Evolutionary conservation across 1,139 yeast genomes (phyloP).

Genomic region (Kodamaea sp.): DNA sequence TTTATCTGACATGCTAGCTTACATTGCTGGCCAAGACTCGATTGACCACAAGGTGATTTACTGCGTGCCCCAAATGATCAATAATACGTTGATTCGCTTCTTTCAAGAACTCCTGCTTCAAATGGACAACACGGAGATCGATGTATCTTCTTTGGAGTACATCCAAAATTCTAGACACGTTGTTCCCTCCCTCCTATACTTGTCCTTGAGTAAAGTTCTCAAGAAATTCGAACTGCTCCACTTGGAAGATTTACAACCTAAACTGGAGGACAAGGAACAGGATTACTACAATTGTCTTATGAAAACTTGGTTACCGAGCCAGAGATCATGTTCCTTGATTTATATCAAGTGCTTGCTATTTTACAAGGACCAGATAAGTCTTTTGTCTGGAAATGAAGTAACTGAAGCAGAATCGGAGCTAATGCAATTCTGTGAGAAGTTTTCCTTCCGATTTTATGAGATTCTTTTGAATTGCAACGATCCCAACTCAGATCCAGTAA

Average conservation of each 20-base stretch:
- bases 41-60: constrained; percentile 16
- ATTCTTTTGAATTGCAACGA: constrained; percentile 11
- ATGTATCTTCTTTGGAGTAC: neutral
- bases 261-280: constrained; percentile 7
- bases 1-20: constrained; percentile 19
- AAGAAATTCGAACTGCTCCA: constrained; percentile 7
- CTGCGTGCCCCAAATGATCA: constrained; percentile 22
- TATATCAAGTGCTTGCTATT: constrained; percentile 11
- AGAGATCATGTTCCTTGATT: constrained; percentile 11
- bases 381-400: constrained; percentile 3
- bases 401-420: constrained; percentile 19
- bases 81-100: constrained; percentile 12
- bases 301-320: constrained; percentile 10
- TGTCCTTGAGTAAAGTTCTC: constrained; percentile 13
- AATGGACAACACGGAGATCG: constrained; percentile 1
- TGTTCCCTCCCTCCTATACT: neutral
- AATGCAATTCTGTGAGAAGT: constrained; percentile 13
- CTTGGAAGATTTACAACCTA: constrained; percentile 6
- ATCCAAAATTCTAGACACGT: neutral
- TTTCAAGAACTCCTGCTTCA: constrained; percentile 12
- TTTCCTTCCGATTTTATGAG: constrained; percentile 15
- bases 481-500: constrained; percentile 13
- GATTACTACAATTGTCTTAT: constrained; percentile 8
- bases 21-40: constrained; percentile 12
- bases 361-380: constrained; percentile 9